Evolutionary conservation across 805 yeast species (phyloP), one percentile per base, ranked within the genome.

Genomic region (Cyberlindnera sargentensis): DNA sequence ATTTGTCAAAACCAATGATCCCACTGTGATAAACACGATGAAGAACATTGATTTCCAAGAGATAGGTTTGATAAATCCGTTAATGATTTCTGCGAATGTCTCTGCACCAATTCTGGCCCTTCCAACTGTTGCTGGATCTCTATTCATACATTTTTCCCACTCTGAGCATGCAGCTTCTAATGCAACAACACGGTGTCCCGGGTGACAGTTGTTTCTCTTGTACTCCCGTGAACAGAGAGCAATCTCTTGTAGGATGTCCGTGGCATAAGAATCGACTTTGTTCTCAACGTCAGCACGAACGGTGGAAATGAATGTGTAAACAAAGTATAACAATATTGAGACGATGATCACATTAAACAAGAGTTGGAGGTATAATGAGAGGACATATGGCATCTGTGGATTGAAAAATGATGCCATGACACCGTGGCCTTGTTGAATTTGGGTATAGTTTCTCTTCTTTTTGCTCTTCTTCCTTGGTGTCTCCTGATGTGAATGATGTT

Each of bases 61-160:
- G 33, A 87, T 81, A 3, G 86, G 83, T 45, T 72, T 76, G 24
- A 85, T 64, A 54, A 87, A 87, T 2, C 89, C 79, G 62, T 88
- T 84, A 37, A 88, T 67, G 6, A 86, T 84, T 48, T 84, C 91
- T 2, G 95, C 95, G 52, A 87, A 72, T 0, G 91, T 82, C 57
- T 82, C 89, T 0, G 95, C 95, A 38, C 89, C 80, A 43, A 88
- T 73, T 47, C 72, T 72, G 1, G 91, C 84, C 39, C 78, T 73
- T 4, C 86, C 90, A 9, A 81, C 72, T 1, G 62, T 63, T 4
- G 75, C 72, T 8, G 95, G 90, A 49, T 87, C 91, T 39, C 80
- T 66, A 52, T 80, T 77, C 89, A 87, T 86, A 61, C 99, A 93
- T 45, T 72, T 73, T 47, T 77, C 82, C 93, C 95, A 87, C 31